Base-by-base conservation (phyloP, 2,329 filamentous ascomycete species). In the Raffaelea deltoideospora region DNA sequence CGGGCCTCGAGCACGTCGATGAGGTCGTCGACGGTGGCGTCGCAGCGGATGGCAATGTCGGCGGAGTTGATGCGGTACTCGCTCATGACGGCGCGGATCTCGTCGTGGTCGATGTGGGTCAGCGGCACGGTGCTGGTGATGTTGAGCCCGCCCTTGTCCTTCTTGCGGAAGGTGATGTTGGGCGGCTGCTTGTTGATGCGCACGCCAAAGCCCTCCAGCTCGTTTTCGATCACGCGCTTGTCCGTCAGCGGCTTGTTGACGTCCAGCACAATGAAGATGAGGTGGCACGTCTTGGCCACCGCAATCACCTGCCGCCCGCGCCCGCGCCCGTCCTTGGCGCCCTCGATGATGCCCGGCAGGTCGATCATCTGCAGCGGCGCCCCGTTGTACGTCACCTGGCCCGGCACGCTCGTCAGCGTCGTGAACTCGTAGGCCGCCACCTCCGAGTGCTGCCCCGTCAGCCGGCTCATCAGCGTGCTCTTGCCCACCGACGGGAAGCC, bases 101-200 rank as follows among this genome's bases (percentile, higher is more conserved):
- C 90, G 53, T 93, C 90, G 48, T 86, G 71, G 56, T 90, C 83
- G 52, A 98, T 94, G 59, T 98, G 85, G 19, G 80, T 80, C 48
- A 98, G 66, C 5, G 87, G 85, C 31, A 90, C 79, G 3, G 90
- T 98, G 60, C 76, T 90, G n/a, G 87, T 94, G 53, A 98, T 90
- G 53, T 83, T 87, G 53, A 98, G 76, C 26, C 90, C 90, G 48
- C 90, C 90, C 64, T 96, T 96, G 61, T 98, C 90, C 68, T 98
- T 98, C 69, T 98, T 98, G 63, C 79, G 92, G 68, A 95, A 94
- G n/a, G 90, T 83, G 52, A 98, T 98, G 57, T 98, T 98, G 29
- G 90, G 90, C 20, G 90, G 90, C 49, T 76, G 64, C 66, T 96
- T 98, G 68, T 98, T 98, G 65, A 96, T 88, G 39, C 90, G 75